phyloP scores from a whole-genome alignment of 441 rosid genomes.

The Viola pubescens region DNA sequence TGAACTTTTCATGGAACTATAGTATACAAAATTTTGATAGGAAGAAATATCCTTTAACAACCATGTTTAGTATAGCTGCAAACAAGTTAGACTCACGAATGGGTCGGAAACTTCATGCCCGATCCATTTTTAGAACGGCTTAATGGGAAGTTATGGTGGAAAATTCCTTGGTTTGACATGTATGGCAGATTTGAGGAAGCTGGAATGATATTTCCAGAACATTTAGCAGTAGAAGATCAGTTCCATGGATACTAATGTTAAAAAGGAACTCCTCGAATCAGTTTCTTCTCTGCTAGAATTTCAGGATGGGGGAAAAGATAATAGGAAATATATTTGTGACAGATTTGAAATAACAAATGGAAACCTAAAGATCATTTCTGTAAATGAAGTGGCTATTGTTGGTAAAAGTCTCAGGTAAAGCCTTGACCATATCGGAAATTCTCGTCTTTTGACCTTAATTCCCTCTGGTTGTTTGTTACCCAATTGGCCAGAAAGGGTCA shows the following conservation, averaged over 20 bases:
- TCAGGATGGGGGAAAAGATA: too few species aligned
- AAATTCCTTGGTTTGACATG: constrained; percentile 70
- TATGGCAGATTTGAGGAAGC: constrained; percentile 64
- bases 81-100: constrained; percentile 39
- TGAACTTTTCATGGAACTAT: constrained; percentile 41
- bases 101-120: constrained; percentile 70
- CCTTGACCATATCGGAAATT: neutral
- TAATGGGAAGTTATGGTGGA: constrained; percentile 46
- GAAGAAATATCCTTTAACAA: constrained; percentile 66
- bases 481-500: neutral
- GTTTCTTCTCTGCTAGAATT: constrained; percentile 40
- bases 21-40: constrained; percentile 40
- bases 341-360: too few species aligned
- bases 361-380: too few species aligned
- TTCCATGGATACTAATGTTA: constrained; percentile 76
- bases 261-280: constrained; percentile 55
- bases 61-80: constrained; percentile 66
- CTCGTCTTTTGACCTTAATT: neutral
- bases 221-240: constrained; percentile 40
- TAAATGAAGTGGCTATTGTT: too few species aligned
- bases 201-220: constrained; percentile 36
- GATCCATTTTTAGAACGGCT: constrained; percentile 45
- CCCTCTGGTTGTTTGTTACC: neutral
- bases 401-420: too few species aligned
- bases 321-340: too few species aligned